phyloP scores from a whole-genome alignment of 768 basidiomycete species.

The Psilocybe sp. region DNA sequence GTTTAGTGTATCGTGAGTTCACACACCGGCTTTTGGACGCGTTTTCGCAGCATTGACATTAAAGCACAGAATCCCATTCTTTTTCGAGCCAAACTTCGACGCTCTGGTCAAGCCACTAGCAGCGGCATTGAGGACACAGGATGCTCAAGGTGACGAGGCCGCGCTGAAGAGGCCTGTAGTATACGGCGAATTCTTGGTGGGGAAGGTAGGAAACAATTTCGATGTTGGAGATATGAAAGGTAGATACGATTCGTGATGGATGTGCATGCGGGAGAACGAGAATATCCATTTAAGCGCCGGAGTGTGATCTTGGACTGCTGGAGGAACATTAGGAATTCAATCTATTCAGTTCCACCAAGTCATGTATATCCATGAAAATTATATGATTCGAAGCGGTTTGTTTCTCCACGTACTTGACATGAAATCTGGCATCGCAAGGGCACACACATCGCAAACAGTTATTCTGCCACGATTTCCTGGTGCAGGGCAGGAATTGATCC shows the following conservation, averaged over 20 bases:
- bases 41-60: slow-evolving; percentile 3
- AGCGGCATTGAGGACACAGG: slow-evolving; percentile 47
- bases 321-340: no score
- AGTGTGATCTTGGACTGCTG: no score
- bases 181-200: slow-evolving; percentile 77
- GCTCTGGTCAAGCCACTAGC: slow-evolving; percentile 65
- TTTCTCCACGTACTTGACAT: no score
- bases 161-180: slow-evolving; percentile 40
- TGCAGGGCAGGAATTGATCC: no score
- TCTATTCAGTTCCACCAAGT: no score
- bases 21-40: neutral
- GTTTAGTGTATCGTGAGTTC: slow-evolving; percentile 67
- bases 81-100: slow-evolving; percentile 89
- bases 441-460: no score
- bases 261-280: no score
- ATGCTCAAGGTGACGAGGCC: slow-evolving; percentile 10
- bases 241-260: slow-evolving; percentile 27
- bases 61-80: slow-evolving; percentile 74
- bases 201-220: slow-evolving; percentile 78
- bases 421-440: no score
- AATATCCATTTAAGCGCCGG: no score
- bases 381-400: no score
- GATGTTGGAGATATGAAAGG: slow-evolving; percentile 31
- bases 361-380: no score
- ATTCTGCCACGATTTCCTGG: no score